Base-by-base conservation (phyloP, 441 rosid species). In the Croton setiger region DNA sequence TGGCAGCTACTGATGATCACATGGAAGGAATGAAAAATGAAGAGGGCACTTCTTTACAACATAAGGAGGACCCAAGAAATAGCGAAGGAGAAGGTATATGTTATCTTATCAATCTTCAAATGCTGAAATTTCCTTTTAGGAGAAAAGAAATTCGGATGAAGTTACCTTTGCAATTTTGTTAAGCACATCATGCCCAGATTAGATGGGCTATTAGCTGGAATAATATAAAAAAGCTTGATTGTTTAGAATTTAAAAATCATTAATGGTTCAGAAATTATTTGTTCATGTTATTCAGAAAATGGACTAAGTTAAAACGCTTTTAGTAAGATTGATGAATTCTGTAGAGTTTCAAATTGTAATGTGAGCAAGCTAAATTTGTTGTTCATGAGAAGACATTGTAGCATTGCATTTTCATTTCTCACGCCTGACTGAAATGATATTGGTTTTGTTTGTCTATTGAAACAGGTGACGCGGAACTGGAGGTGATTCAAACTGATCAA, bases 1-100 rank as follows among this genome's bases (percentile, higher is more conserved):
- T 73, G 71, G 72, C 83, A 83, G 86, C 77, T 63, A 70, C 67
- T 37, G 59, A 65, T 73, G 72, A 57, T 66, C 52, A 33, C 45
- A 12, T 59, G 63, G 75, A 56, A 33, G 79, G 72, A 52, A 74
- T 49, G 54, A 65, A 71, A 66, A 58, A 47, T 35, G 64, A 18
- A 21, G 64, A 13, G 64, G 78, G 47, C 39, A 37, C 37, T 31
- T 59, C 74, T 72, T 49, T 64, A 63, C 67, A 68, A 64, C 64
- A 59, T 27, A 53, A 72, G n/a, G 67, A 69, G 20, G 78, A 73
- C 70, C 48, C 55, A 35, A 23, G 18, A 68, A 66, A 72, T 39
- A 39, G 48, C 12, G 74, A 70, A 74, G 63, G 58, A 11, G 71
- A 69, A 51, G 69, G 58, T 69, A 20, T 61, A 6, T 43, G 36